A percentile compares a stretch with the other conserved stretches of the same genome.
Evolutionary conservation across 225 moss, liverwort and hornwort genomes (phyloP).

Genomic region (Marchantia paleacea): DNA sequence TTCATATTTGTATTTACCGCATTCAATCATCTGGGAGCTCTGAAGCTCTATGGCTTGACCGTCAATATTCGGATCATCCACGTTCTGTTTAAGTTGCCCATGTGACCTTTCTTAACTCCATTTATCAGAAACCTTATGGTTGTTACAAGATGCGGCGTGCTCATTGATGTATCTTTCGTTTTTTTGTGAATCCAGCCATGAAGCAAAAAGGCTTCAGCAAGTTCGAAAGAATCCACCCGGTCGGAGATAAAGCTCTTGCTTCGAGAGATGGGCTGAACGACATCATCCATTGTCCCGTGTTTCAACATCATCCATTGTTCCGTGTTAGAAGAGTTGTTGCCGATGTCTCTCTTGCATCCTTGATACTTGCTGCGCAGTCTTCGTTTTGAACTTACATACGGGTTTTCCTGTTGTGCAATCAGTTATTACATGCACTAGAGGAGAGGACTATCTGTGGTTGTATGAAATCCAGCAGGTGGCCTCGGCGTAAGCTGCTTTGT

Average conservation of each 20-base stretch:
- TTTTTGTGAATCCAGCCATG: conserved; percentile 37
- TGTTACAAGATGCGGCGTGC: not conserved
- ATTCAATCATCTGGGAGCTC: not conserved
- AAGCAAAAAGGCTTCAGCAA: conserved; percentile 53
- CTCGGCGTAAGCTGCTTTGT: not conserved
- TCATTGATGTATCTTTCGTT: not conserved
- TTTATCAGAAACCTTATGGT: too few species aligned
- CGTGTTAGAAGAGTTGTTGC: not conserved
- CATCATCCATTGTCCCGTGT: not conserved
- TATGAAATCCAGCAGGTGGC: not conserved
- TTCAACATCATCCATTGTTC: not conserved
- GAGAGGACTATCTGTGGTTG: not conserved
- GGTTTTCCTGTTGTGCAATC: not conserved
- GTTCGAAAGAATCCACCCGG: conserved; percentile 13
- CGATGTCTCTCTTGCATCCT: not conserved
- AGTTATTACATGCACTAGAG: not conserved
- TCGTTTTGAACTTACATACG: not conserved
- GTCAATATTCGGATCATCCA: not conserved
- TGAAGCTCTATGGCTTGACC: not conserved
- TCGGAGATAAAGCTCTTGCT: conserved; percentile 1
- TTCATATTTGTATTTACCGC: not conserved
- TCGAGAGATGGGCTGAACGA: not conserved
- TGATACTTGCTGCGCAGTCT: not conserved
- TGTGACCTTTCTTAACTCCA: too few species aligned
- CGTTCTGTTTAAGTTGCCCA: too few species aligned